Evolutionary conservation across 2,329 filamentous ascomycete species (phyloP).

Genomic region (Hypomyces perniciosus): DNA sequence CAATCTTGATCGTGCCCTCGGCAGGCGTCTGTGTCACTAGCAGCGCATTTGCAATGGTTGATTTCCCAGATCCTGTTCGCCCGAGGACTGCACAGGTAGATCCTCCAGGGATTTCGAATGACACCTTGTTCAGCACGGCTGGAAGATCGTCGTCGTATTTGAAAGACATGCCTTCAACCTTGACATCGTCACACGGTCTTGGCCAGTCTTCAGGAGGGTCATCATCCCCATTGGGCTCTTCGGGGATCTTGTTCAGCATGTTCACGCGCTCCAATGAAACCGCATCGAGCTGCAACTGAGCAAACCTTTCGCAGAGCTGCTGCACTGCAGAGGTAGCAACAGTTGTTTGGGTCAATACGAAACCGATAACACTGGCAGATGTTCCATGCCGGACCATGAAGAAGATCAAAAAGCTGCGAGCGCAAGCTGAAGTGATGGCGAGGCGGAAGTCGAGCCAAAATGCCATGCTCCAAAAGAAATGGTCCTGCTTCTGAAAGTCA

Average conservation of each 20-base stretch:
- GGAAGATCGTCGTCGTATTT: slow-evolving; percentile 74
- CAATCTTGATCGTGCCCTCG: slow-evolving; percentile 48
- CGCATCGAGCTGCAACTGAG: slow-evolving; percentile 84
- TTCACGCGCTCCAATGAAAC: slow-evolving; percentile 84
- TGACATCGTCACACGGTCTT: slow-evolving; percentile 61
- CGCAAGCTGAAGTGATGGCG: slow-evolving; percentile 52
- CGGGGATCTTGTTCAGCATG: slow-evolving; percentile 71
- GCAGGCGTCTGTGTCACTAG: slow-evolving; percentile 49
- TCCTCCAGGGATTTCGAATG: slow-evolving; percentile 64
- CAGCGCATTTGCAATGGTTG: slow-evolving; percentile 60
- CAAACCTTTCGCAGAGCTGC: slow-evolving; percentile 70
- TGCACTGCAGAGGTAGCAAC: slow-evolving; percentile 33
- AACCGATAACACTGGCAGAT: slow-evolving; percentile 73
- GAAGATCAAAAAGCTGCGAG: slow-evolving; percentile 66
- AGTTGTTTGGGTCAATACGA: slow-evolving; percentile 59
- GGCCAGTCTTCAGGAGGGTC: slow-evolving; percentile 75
- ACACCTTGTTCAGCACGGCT: slow-evolving; percentile 61
- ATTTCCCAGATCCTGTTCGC: slow-evolving; percentile 82
- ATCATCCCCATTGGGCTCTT: slow-evolving; percentile 62
- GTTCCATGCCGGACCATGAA: slow-evolving; percentile 71
- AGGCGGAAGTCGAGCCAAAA: slow-evolving; percentile 81
- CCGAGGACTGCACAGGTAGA: slow-evolving; percentile 65
- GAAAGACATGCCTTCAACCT: slow-evolving; percentile 71
- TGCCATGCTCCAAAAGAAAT: slow-evolving; percentile 90
- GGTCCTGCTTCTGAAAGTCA: slow-evolving; percentile 88